Evolutionary conservation across 805 yeast species (phyloP).

Genomic region (Sugiyamaella boreocaroliniensis): DNA sequence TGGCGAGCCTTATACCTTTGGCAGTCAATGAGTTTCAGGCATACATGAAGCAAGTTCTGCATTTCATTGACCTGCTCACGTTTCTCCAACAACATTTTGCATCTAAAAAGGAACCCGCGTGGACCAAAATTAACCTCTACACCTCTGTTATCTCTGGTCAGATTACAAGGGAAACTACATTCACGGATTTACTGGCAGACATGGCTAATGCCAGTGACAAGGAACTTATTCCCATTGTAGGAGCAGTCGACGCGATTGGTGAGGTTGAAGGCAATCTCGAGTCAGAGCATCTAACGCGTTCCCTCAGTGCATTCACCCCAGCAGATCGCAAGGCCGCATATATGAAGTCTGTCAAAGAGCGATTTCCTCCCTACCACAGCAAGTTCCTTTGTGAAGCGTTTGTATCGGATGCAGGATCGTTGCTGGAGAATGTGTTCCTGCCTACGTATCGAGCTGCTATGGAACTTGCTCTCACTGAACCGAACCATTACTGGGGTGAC

Average conservation of each 20-base stretch:
- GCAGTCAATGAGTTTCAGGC: conserved; percentile 18
- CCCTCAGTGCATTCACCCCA: background rate
- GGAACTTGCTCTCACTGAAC: conserved; percentile 39
- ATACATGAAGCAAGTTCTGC: conserved; percentile 5
- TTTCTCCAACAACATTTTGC: background rate
- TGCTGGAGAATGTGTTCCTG: conserved; percentile 34
- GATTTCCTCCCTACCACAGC: conserved; percentile 8
- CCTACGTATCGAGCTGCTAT: conserved; percentile 40
- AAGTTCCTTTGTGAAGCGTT: conserved; percentile 39
- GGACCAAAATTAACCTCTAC: background rate
- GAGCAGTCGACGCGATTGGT: background rate
- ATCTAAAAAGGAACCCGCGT: background rate
- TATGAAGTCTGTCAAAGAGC: background rate
- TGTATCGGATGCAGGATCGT: conserved; percentile 31
- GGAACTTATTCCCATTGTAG: background rate
- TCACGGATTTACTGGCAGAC: background rate
- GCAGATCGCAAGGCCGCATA: background rate
- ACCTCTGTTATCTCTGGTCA: conserved; percentile 1
- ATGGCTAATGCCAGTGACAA: background rate
- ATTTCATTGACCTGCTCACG: conserved; percentile 1
- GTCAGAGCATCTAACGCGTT: background rate
- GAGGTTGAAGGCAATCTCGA: background rate
- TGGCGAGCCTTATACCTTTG: conserved; percentile 14
- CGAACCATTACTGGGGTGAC: conserved; percentile 29
- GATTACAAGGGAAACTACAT: background rate